phyloP scores from a whole-genome alignment of 257 asterid species.

The Solanum dulcamara region DNA sequence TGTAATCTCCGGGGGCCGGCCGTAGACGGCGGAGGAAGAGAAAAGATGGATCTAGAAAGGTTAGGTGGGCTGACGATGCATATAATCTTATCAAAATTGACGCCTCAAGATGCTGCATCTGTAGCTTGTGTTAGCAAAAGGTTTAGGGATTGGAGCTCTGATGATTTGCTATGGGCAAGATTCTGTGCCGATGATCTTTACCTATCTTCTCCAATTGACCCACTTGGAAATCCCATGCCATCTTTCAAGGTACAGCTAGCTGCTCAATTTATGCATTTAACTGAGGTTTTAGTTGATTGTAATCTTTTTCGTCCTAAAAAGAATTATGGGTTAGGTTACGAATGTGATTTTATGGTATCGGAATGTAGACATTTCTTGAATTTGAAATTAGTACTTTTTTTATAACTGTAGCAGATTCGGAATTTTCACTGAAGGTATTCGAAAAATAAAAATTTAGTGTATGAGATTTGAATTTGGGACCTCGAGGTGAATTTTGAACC shows the following conservation, averaged over 20 bases:
- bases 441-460: no score
- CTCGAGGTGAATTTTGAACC: no score
- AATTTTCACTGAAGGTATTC: no score
- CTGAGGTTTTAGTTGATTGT: background rate
- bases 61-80: constrained; percentile 66
- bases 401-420: background rate
- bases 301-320: background rate
- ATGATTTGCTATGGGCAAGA: constrained; percentile 65
- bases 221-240: constrained; percentile 36
- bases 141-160: constrained; percentile 58
- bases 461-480: no score
- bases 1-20: background rate
- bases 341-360: background rate
- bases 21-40: background rate
- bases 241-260: constrained; percentile 48
- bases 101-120: constrained; percentile 45
- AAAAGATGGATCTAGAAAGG: constrained; percentile 48
- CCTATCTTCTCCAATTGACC: constrained; percentile 58
- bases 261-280: background rate
- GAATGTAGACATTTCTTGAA: background rate
- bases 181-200: constrained; percentile 57
- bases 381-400: background rate
- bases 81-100: constrained; percentile 52
- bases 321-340: background rate
- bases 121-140: constrained; percentile 49